phyloP scores from a whole-genome alignment of 2,329 filamentous ascomycete genomes.

The Paracorniculantispora psalliotae region DNA sequence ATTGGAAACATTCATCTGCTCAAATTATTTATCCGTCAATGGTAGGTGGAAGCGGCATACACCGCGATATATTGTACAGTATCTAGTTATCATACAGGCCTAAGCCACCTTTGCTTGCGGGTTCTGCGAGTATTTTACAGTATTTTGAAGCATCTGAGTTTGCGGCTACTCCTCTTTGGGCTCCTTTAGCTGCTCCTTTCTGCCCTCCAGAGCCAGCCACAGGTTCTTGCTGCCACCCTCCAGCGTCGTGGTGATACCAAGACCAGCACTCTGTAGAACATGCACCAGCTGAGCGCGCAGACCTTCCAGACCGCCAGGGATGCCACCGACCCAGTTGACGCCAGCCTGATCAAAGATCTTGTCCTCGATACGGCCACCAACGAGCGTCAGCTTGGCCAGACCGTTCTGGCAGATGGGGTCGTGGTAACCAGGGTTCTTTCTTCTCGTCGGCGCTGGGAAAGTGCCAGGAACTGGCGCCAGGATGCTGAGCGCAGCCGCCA shows the following conservation, averaged over 20 bases:
- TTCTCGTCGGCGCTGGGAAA: conserved; percentile 75
- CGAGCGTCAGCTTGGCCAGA: conserved; percentile 77
- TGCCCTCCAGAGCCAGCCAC: conserved; percentile 82
- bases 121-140: background rate
- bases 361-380: conserved; percentile 84
- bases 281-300: conserved; percentile 75
- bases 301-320: conserved; percentile 75
- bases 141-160: no score
- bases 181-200: conserved; percentile 75
- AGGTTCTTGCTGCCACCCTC: conserved; percentile 76
- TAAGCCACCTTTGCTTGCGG: background rate
- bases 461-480: conserved; percentile 65
- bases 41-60: no score
- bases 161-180: conserved; percentile 16
- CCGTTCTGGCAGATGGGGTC: conserved; percentile 75
- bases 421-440: conserved; percentile 73
- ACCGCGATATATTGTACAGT: no score
- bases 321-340: conserved; percentile 61
- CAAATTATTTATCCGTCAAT: no score
- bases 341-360: conserved; percentile 75
- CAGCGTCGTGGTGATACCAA: conserved; percentile 70
- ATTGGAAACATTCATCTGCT: no score
- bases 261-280: conserved; percentile 75
- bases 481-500: conserved; percentile 75
- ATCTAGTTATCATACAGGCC: no score